These are phyloP conservation scores for Lophiostoma macrostomum DNA, from an alignment of 495 filamentous ascomycete genomes.

Conservation along the genomic window DNA sequence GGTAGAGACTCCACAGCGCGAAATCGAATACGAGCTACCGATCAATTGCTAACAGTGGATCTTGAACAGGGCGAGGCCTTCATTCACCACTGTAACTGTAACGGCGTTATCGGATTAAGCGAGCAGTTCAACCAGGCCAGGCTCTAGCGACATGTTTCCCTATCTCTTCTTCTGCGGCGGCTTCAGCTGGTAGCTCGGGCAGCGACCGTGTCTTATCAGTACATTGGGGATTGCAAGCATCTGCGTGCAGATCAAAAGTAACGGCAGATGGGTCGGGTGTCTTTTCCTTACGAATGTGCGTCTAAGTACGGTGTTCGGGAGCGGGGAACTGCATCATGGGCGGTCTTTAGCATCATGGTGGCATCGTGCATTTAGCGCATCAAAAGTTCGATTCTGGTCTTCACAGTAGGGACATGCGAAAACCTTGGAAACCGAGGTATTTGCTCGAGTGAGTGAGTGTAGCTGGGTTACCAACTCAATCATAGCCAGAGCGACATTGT, in stretches of 20 bases:
- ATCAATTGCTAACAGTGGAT: constrained; percentile 26
- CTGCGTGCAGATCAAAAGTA: not conserved
- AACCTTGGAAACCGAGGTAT: no score
- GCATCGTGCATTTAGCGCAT: no score
- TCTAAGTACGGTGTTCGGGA: constrained; percentile 28
- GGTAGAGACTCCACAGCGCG: constrained; percentile 37
- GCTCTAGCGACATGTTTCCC: constrained; percentile 7
- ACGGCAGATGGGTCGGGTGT: not conserved
- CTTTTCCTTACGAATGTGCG: constrained; percentile 1
- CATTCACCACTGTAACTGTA: constrained; percentile 21
- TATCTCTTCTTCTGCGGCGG: constrained; percentile 8
- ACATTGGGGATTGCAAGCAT: constrained; percentile 1
- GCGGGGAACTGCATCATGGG: constrained; percentile 12
- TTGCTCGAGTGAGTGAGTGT: no score
- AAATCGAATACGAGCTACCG: constrained; percentile 30
- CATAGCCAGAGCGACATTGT: no score
- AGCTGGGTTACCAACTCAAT: no score
- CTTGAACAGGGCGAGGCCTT: constrained; percentile 5
- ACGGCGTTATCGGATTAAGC: constrained; percentile 11
- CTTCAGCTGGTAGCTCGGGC: not conserved
- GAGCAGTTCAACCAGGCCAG: constrained; percentile 16
- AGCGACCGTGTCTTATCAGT: not conserved
- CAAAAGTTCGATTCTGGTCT: no score
- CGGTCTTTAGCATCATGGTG: no score
- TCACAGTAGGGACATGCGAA: no score